A percentile compares a stretch with the other conserved stretches of the same genome.
Conservation (phyloP, 768 basidiomycete species). For the Termitomyces sp. region DNA sequence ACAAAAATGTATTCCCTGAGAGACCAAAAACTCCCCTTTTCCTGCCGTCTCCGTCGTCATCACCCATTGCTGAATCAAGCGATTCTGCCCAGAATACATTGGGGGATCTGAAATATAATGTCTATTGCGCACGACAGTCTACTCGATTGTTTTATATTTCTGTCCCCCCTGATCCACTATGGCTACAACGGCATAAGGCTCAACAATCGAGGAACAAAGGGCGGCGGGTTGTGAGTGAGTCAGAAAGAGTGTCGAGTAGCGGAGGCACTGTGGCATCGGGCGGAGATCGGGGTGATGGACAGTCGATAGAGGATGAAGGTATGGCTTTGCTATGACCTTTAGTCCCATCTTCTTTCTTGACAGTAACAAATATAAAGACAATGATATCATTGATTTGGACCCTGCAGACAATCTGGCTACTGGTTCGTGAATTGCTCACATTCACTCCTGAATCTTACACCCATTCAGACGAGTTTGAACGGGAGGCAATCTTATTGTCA, state of each 20-base stretch:
- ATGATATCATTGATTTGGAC: constrained; percentile 11
- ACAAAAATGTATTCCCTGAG: neutral
- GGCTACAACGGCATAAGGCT: constrained; percentile 14
- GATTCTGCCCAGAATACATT: neutral
- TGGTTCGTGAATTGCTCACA: constrained; percentile 9
- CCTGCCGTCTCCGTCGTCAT: constrained; percentile 38
- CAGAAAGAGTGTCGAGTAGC: neutral
- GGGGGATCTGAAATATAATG: neutral
- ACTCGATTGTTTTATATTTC: constrained; percentile 18
- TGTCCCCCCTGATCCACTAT: constrained; percentile 27
- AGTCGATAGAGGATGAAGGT: constrained; percentile 15
- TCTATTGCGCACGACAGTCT: neutral
- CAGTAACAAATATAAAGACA: constrained; percentile 12
- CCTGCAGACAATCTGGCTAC: constrained; percentile 10
- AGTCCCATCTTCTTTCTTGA: constrained; percentile 10
- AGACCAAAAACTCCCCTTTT: constrained; percentile 36
- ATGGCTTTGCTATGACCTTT: constrained; percentile 10
- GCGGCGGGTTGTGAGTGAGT: neutral
- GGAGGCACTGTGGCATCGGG: neutral
- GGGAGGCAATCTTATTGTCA: constrained; percentile 39
- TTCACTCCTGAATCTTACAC: neutral
- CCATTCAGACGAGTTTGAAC: constrained; percentile 22
- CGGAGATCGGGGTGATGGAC: neutral
- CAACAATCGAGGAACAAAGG: constrained; percentile 1
- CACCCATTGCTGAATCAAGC: constrained; percentile 14